Conservation (phyloP, 169 alveolate genomes). For the Plasmodium adleri region DNA sequence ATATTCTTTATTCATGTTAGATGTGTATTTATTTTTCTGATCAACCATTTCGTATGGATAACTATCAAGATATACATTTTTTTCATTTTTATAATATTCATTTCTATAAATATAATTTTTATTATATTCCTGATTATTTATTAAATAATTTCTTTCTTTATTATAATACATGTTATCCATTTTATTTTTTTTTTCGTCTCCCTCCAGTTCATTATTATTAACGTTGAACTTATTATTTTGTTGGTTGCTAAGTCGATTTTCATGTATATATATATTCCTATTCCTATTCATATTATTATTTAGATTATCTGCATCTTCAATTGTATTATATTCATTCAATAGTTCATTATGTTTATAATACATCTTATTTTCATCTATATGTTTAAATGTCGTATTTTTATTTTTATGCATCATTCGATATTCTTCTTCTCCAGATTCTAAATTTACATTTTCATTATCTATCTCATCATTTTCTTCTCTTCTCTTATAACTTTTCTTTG, state of each 20-base stretch:
- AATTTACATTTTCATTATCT: not conserved
- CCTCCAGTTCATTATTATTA: not conserved
- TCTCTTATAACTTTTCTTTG: slow-evolving; percentile 13
- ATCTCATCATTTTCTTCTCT: not conserved
- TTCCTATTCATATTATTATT: not conserved
- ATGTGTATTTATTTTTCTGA: slow-evolving; percentile 4
- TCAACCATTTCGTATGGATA: not conserved
- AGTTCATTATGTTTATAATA: not conserved
- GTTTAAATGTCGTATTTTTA: not conserved
- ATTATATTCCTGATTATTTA: not conserved
- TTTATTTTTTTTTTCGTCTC: too few species aligned
- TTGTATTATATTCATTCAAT: not conserved
- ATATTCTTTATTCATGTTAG: slow-evolving; percentile 9
- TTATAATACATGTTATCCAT: not conserved
- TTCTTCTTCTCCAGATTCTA: not conserved
- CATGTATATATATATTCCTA: not conserved
- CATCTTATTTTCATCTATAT: slow-evolving; percentile 3
- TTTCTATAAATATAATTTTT: slow-evolving; percentile 2
- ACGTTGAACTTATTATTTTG: not conserved
- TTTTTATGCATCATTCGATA: not conserved
- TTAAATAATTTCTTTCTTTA: not conserved
- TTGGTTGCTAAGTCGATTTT: not conserved
- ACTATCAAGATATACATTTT: slow-evolving; percentile 7
- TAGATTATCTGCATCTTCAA: not conserved
- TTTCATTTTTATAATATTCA: slow-evolving; percentile 3